phyloP scores from a whole-genome alignment of 257 asterid genomes.

The Nicotiana attenuata region DNA sequence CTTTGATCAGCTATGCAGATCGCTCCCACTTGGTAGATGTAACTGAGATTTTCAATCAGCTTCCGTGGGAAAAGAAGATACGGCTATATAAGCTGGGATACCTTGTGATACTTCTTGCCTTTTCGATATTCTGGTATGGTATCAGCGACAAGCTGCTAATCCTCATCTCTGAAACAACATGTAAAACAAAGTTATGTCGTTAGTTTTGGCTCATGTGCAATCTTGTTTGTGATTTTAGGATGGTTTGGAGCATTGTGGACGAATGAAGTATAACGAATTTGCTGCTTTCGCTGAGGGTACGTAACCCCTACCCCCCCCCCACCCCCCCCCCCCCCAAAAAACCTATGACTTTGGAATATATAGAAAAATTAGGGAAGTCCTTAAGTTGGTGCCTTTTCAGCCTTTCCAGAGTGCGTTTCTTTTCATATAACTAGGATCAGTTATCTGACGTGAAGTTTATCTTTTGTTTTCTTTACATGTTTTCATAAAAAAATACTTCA shows the following conservation, averaged over 20 bases:
- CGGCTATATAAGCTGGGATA: constrained; percentile 74
- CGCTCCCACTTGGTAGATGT: constrained; percentile 64
- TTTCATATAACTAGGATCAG: neutral
- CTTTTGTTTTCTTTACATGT: neutral
- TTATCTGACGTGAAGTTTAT: neutral
- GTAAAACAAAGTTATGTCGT: neutral
- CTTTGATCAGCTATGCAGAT: constrained; percentile 44
- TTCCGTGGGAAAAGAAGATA: constrained; percentile 57
- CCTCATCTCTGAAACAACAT: neutral
- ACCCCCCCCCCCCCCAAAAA: neutral
- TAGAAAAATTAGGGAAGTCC: neutral
- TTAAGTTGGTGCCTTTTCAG: neutral
- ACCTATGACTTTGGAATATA: neutral
- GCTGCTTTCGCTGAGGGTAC: neutral
- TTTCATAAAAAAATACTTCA: neutral
- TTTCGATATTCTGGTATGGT: constrained; percentile 59
- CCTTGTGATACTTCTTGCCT: constrained; percentile 42
- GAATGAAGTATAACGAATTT: constrained; percentile 27
- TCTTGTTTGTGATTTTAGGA: constrained; percentile 39
- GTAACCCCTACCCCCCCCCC: neutral
- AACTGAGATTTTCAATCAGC: constrained; percentile 86
- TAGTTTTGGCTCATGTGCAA: neutral
- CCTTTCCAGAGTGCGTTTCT: neutral
- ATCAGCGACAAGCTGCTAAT: neutral
- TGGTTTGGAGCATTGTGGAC: constrained; percentile 67